phyloP scores from a whole-genome alignment of 2,329 filamentous ascomycete species.

The Monosporascus sp. region DNA sequence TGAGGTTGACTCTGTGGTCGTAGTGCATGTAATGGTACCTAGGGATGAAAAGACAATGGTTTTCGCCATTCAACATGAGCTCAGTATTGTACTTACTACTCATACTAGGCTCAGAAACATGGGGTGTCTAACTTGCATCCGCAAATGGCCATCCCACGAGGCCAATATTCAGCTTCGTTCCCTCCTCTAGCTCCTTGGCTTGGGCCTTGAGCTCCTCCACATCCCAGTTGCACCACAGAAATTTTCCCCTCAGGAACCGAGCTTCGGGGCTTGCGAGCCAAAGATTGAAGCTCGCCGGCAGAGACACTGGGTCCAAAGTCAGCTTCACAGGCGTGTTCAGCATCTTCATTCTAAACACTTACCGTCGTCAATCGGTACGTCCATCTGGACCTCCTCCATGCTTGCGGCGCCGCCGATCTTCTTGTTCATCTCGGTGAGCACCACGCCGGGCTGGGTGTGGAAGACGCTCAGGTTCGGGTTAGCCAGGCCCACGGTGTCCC shows the following conservation, averaged over 20 bases:
- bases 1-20: no score
- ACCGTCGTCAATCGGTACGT: slow-evolving; percentile 32
- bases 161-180: slow-evolving; percentile 9
- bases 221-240: slow-evolving; percentile 47
- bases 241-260: slow-evolving; percentile 39
- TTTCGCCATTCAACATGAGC: no score
- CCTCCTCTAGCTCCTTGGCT: slow-evolving; percentile 26
- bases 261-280: slow-evolving; percentile 42
- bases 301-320: slow-evolving; percentile 20
- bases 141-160: slow-evolving; percentile 13
- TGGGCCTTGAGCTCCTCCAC: slow-evolving; percentile 40
- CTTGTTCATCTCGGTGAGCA: slow-evolving; percentile 22
- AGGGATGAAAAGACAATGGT: no score
- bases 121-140: background rate
- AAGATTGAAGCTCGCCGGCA: slow-evolving; percentile 37
- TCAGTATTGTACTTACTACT: no score
- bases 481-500: slow-evolving; percentile 36
- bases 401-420: slow-evolving; percentile 9
- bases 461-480: slow-evolving; percentile 33
- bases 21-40: no score
- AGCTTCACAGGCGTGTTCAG: slow-evolving; percentile 2
- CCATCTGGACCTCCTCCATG: slow-evolving; percentile 12
- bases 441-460: slow-evolving; percentile 38
- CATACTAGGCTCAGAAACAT: no score
- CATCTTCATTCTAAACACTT: slow-evolving; percentile 1